Evolutionary conservation across 2,329 filamentous ascomycete genomes (phyloP), one percentile per base, ranked within the genome.

Genomic region (Ceratocystis alfenasii): DNA sequence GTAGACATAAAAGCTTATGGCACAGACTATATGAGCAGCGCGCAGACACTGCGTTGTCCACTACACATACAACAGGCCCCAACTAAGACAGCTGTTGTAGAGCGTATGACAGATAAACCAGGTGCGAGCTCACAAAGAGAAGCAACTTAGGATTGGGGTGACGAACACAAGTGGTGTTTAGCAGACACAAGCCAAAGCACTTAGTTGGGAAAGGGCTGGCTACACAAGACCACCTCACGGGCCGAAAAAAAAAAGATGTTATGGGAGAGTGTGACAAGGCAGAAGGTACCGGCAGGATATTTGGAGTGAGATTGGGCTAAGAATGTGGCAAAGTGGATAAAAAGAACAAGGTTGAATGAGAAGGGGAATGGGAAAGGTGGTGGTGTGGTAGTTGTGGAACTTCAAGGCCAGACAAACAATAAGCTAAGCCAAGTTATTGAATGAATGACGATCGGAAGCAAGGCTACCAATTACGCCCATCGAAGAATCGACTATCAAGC

Each of bases 101-200:
- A 62, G 36, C 36, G 61, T 63, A 63, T 63, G 61, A 63, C 61
- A 63, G 61, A 36, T 45, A 48, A 63, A 8, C 25, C 61, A 63
- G n/a, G 61, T 48, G 25, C 30, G n/a, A 50, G 22, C 44, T 63
- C 20, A 48, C 10, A 33, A 59, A 59, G 25, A 59, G 53, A 33
- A 36, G 53, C 53, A 17, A 25, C 53, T 8, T 33, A 17, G 25
- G 53, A 59, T 59, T 59, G 53, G 53, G 53, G 33, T 59, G 53
- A 59, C 53, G 53, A 59, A 59, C 53, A 59, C 25, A 59, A 36
- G 22, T 59, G 53, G 28, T 59, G 53, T 59, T 59, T 59, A 59
- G 53, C 15, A 59, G 53, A 59, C 53, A 59, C 53, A 17, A 59
- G 53, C 53, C 53, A 59, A 59, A n/a, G 53, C 53, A 57, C 53